Base-by-base conservation (phyloP, 2,329 filamentous ascomycete genomes). In the Colletotrichum cordylinicola region DNA sequence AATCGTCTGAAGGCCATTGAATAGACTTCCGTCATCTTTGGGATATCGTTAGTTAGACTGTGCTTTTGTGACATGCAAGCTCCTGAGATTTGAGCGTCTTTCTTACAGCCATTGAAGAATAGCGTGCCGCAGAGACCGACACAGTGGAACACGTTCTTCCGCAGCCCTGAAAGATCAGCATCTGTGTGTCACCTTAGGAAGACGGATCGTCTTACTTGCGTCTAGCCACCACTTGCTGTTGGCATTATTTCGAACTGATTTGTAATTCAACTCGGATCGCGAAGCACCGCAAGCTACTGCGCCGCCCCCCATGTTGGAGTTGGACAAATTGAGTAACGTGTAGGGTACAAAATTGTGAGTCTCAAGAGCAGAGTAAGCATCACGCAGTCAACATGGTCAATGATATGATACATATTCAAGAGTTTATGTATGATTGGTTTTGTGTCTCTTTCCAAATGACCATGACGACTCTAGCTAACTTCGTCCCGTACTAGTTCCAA, bases 261-360 rank as follows among this genome's bases (percentile, higher is more conserved):
- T 48, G 9, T 48, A 48, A 48, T 48, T 48, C 5, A 18, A 48
- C 18, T 48, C 9, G 39, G 39, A 48, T 48, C 18, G 18, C 18
- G 39, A 48, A n/a, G 39, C 39, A 48, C 39, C 39, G 18, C 9
- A 58, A 48, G 39, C 39, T n/a, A 48, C 39, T 48, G 39, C 39
- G 18, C 39, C 39, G 39, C 39, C 39, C 18, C 39, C 39, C 39
- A 48, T n/a, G 18, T 9, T 48, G 39, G 12, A 48, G 39, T 48
- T 48, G 39, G 18, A 48, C 9, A 48, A 48, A 48, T 12, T 7
- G 5, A 48, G 9, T 48, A 18, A 48, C 3, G 5, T n/a, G 3
- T 3, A 12, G 3, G 9, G 5, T 12, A 1, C 39, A n/a, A 9
- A 48, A 12, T 21, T 12, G 9, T 2, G 0, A 12, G 18, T 4